phyloP scores from a whole-genome alignment of 441 rosid genomes.

The Arabidopsis lyrata region DNA sequence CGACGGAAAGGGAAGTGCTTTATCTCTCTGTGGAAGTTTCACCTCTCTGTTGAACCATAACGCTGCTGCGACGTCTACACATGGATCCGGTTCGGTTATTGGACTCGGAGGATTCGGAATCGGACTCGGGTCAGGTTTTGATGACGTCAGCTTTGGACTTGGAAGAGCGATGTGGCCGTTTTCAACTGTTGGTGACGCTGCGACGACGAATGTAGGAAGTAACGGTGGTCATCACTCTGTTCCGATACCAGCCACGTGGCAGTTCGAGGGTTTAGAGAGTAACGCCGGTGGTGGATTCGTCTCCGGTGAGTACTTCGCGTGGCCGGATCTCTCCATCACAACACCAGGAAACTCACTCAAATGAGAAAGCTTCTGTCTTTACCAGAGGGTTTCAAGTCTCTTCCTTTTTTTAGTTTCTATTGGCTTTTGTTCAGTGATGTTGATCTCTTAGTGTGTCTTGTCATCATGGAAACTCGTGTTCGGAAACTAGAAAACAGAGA shows the following conservation, averaged over 20 bases:
- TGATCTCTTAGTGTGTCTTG: slow-evolving; percentile 39
- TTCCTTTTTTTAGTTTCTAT: background rate
- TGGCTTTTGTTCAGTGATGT: slow-evolving; percentile 15
- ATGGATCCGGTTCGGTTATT: slow-evolving; percentile 68
- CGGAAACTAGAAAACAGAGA: slow-evolving; percentile 32
- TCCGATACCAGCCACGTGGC: slow-evolving; percentile 66
- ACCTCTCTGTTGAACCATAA: slow-evolving; percentile 67
- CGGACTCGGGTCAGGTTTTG: slow-evolving; percentile 68
- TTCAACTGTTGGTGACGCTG: slow-evolving; percentile 47
- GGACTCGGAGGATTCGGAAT: slow-evolving; percentile 74
- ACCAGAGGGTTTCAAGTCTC: slow-evolving; percentile 11
- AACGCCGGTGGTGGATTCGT: slow-evolving; percentile 57
- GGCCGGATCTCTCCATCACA: slow-evolving; percentile 91
- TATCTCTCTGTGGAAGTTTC: slow-evolving; percentile 57
- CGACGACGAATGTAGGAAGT: slow-evolving; percentile 44
- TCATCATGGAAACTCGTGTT: slow-evolving; percentile 28
- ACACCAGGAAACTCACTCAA: slow-evolving; percentile 78
- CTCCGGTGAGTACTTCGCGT: slow-evolving; percentile 70
- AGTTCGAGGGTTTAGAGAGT: slow-evolving; percentile 68
- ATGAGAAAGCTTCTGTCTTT: slow-evolving; percentile 48
- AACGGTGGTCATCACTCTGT: slow-evolving; percentile 38
- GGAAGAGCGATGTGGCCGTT: slow-evolving; percentile 86
- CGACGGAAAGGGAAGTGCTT: slow-evolving; percentile 52
- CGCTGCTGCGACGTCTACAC: slow-evolving; percentile 33
- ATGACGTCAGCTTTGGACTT: slow-evolving; percentile 72